Conservation (phyloP, 177 flowering plant genomes). For the Tripterygium wilfordii region DNA sequence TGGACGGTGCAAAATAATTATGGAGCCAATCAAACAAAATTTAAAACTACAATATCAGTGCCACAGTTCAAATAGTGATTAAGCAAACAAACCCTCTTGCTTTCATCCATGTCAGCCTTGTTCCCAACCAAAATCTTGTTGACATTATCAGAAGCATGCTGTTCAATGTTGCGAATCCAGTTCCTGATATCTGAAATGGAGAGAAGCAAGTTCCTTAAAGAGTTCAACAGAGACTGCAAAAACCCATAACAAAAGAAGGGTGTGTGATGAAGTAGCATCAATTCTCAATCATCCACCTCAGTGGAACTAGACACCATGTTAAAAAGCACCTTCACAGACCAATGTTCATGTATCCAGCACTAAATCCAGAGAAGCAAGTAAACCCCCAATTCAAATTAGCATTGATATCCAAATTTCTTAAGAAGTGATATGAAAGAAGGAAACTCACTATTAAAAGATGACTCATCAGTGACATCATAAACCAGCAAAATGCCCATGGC, state of each 20-base stretch:
- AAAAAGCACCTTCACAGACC: neutral
- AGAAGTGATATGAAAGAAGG: neutral
- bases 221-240: neutral
- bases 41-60: neutral
- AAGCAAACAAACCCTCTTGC: constrained; percentile 61
- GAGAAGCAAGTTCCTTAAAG: neutral
- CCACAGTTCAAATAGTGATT: neutral
- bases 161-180: constrained; percentile 88
- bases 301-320: too few relatives aligned
- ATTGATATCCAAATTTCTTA: neutral
- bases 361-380: constrained; percentile 1
- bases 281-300: neutral
- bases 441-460: constrained; percentile 75
- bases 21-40: neutral
- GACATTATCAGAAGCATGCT: constrained; percentile 81
- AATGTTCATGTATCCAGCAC: neutral
- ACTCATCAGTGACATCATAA: constrained; percentile 82
- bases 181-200: constrained; percentile 58
- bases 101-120: constrained; percentile 84
- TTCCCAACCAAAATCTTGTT: constrained; percentile 84
- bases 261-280: too few relatives aligned
- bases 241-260: neutral
- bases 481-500: constrained; percentile 86
- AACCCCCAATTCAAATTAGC: too few relatives aligned
- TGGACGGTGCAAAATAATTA: neutral